Evolutionary conservation across 345 rosid genomes (phyloP).

Genomic region (Rhizophora mangle): DNA sequence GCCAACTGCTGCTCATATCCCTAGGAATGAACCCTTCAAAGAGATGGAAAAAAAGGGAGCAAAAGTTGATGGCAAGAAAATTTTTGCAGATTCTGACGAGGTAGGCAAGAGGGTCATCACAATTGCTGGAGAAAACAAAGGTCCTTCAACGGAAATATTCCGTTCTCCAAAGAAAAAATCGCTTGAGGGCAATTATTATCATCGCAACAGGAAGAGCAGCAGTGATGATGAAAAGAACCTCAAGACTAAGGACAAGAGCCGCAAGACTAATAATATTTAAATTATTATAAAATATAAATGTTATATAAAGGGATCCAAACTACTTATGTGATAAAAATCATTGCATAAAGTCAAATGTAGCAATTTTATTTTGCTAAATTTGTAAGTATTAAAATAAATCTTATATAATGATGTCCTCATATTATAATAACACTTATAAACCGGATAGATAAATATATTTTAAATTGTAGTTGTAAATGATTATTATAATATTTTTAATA

Average conservation of each 20-base stretch:
- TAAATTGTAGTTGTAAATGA: too few species aligned
- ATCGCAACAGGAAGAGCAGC: conserved; percentile 35
- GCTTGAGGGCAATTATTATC: conserved; percentile 22
- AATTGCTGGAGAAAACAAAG: conserved; percentile 86
- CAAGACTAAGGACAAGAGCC: conserved; percentile 32
- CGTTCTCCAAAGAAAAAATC: conserved; percentile 40
- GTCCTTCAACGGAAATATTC: conserved; percentile 75
- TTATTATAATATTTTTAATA: too few species aligned
- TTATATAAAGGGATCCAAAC: too few species aligned
- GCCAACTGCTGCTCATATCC: conserved; percentile 17
- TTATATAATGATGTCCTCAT: too few species aligned
- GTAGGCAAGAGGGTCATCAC: conserved; percentile 56
- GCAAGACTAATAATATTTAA: neutral
- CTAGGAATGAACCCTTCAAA: conserved; percentile 18
- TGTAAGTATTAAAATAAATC: too few species aligned
- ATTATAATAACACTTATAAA: too few species aligned
- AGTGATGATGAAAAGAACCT: conserved; percentile 33
- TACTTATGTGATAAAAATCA: too few species aligned
- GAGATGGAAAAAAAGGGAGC: conserved; percentile 11
- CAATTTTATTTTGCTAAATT: too few species aligned
- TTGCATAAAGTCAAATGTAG: too few species aligned
- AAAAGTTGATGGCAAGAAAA: conserved; percentile 34
- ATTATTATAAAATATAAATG: too few species aligned
- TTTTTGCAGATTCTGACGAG: conserved; percentile 40
- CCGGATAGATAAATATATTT: too few species aligned